phyloP scores from a whole-genome alignment of 306 rosid genomes.

The Prunus dulcis region DNA sequence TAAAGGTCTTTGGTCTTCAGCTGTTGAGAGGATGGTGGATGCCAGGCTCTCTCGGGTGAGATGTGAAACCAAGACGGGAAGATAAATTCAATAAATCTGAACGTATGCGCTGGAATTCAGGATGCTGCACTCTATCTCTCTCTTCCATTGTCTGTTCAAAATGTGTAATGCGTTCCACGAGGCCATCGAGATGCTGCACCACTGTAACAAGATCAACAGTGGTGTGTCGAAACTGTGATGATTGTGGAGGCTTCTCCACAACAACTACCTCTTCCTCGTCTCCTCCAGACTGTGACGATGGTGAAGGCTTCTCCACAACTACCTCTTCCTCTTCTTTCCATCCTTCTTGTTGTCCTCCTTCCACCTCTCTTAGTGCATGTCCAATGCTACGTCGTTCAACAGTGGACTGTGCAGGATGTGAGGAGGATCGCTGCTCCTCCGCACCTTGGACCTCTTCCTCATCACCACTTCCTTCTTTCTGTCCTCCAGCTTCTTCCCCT shows the following conservation, averaged over 20 bases:
- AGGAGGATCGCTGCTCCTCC: not conserved
- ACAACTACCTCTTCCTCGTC: not conserved
- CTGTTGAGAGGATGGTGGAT: not conserved
- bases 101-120: not conserved
- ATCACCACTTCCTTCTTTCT: not conserved
- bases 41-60: not conserved
- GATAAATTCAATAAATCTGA: not conserved
- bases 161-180: not conserved
- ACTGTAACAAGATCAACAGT: not conserved
- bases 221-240: not conserved
- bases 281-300: not conserved
- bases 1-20: not conserved
- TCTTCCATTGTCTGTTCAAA: not conserved
- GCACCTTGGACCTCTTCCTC: not conserved
- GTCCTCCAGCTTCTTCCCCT: not conserved
- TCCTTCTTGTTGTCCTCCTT: not conserved
- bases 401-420: not conserved
- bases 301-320: not conserved
- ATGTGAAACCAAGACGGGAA: not conserved
- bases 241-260: not conserved
- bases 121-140: not conserved
- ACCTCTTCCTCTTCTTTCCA: not conserved
- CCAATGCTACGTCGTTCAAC: not conserved
- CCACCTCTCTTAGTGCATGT: slow-evolving; percentile 2
- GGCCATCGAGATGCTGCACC: not conserved